Evolutionary conservation across 768 basidiomycete genomes (phyloP).

Genomic region (Amanita pseudoporphyria): DNA sequence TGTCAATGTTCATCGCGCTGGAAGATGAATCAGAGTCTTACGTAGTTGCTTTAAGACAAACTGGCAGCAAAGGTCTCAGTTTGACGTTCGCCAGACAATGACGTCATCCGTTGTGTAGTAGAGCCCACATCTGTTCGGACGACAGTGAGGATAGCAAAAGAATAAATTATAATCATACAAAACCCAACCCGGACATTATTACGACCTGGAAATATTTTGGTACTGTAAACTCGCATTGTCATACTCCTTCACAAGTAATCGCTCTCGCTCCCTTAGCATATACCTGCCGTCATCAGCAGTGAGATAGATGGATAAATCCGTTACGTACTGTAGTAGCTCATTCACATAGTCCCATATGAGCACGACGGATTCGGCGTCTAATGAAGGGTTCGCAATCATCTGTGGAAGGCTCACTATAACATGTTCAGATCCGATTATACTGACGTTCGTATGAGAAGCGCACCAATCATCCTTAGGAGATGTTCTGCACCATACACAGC

Average conservation of each 20-base stretch:
- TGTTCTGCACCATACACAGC: constrained; percentile 93
- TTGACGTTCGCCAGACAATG: background rate
- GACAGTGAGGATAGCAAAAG: background rate
- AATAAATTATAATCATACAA: constrained; percentile 5
- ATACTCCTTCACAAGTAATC: constrained; percentile 73
- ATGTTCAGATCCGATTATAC: background rate
- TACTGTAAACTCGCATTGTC: constrained; percentile 68
- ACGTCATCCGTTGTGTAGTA: background rate
- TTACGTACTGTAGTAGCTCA: constrained; percentile 67
- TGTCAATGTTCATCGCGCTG: too few relatives aligned
- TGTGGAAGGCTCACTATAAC: constrained; percentile 77
- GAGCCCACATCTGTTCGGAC: background rate
- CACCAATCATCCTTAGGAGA: constrained; percentile 84
- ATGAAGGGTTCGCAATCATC: constrained; percentile 82
- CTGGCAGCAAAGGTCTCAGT: too few relatives aligned
- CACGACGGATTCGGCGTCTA: constrained; percentile 80
- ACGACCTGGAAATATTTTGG: constrained; percentile 76
- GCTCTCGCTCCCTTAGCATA: constrained; percentile 66
- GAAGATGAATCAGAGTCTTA: too few relatives aligned
- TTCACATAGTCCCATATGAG: constrained; percentile 85
- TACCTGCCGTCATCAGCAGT: constrained; percentile 36
- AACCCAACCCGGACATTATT: constrained; percentile 14
- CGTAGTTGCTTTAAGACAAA: too few relatives aligned
- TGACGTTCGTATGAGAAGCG: background rate
- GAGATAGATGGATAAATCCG: background rate